Conservation (phyloP, 768 basidiomycete species). For the Cyathus striatus region DNA sequence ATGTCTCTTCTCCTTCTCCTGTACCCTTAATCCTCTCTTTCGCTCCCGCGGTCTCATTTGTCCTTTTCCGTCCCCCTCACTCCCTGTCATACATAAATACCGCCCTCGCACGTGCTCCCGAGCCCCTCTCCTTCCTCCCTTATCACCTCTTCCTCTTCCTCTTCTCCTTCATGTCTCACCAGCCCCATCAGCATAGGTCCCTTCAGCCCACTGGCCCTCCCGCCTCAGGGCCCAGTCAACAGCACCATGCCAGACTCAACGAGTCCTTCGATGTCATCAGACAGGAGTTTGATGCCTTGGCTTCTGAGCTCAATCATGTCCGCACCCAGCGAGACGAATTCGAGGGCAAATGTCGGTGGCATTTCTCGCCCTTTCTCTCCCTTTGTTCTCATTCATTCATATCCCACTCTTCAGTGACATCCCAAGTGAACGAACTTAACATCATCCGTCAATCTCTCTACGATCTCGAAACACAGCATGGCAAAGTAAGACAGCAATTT, state of each 20-base stretch:
- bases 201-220: constrained; percentile 50
- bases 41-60: constrained; percentile 4
- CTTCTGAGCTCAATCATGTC: constrained; percentile 59
- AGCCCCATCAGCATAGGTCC: constrained; percentile 41
- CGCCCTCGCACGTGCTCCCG: neutral
- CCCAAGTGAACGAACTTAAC: constrained; percentile 86
- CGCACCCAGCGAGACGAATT: constrained; percentile 84
- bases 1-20: neutral
- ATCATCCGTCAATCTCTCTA: constrained; percentile 87
- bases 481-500: constrained; percentile 80
- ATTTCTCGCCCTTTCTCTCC: no score
- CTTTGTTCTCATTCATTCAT: constrained; percentile 18
- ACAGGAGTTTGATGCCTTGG: constrained; percentile 77
- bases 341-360: constrained; percentile 83
- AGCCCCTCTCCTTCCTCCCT: neutral
- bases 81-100: neutral
- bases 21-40: no score
- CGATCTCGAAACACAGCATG: constrained; percentile 86
- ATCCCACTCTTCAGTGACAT: constrained; percentile 42
- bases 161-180: constrained; percentile 10
- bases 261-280: constrained; percentile 80
- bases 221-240: constrained; percentile 33
- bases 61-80: constrained; percentile 1
- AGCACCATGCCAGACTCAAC: constrained; percentile 47
- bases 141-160: constrained; percentile 13